Percentiles rank a stretch among this genome's conserved stretches.
Conservation (phyloP, 768 basidiomycete species). For the Lyophyllum atratum region DNA sequence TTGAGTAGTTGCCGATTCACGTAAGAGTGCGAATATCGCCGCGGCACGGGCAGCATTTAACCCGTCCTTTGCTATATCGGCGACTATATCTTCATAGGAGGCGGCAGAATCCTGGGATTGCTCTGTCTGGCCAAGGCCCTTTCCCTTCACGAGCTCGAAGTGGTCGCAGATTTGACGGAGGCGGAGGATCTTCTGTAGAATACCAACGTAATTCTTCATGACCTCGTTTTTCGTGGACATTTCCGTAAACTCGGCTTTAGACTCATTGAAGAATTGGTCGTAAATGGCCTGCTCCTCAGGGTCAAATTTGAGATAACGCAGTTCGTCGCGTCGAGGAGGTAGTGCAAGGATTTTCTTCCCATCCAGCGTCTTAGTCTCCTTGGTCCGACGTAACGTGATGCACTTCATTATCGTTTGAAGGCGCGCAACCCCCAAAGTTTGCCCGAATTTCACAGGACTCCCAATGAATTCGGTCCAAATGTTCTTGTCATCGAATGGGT, state of each 20-base stretch:
- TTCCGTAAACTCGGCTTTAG: constrained; percentile 89
- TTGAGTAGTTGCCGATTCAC: constrained; percentile 84
- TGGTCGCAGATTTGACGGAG: constrained; percentile 98
- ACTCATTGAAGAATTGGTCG: constrained; percentile 84
- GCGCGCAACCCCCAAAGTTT: constrained; percentile 86
- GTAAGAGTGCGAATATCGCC: constrained; percentile 82
- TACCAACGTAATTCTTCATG: constrained; percentile 98
- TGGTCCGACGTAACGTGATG: constrained; percentile 94
- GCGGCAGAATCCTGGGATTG: constrained; percentile 49
- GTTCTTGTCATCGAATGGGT: constrained; percentile 91
- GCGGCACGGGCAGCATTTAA: constrained; percentile 73
- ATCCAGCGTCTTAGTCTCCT: constrained; percentile 80
- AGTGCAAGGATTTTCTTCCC: constrained; percentile 86
- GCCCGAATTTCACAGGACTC: constrained; percentile 89
- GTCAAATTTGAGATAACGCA: constrained; percentile 84
- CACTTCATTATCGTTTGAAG: constrained; percentile 97
- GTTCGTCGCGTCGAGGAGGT: constrained; percentile 88
- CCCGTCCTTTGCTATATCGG: constrained; percentile 77
- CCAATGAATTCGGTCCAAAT: constrained; percentile 94
- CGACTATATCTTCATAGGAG: constrained; percentile 79
- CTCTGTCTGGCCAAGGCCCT: constrained; percentile 46
- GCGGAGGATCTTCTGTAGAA: constrained; percentile 93
- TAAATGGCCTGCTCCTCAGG: constrained; percentile 84
- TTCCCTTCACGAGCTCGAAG: constrained; percentile 82
- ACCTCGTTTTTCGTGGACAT: constrained; percentile 88